phyloP scores from a whole-genome alignment of 2,329 filamentous ascomycete species.

The Atkinsonella hypoxylon region DNA sequence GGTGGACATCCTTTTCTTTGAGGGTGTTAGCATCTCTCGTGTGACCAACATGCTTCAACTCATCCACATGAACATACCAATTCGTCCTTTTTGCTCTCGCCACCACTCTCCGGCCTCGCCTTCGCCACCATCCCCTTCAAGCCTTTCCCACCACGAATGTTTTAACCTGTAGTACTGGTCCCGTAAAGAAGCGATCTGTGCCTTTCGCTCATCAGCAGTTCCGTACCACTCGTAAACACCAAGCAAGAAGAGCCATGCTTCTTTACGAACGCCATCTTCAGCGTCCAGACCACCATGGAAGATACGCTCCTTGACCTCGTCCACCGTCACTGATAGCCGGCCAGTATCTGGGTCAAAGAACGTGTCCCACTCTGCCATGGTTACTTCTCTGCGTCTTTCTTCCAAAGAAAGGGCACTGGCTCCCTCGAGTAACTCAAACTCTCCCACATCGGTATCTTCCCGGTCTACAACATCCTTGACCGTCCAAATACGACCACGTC shows the following conservation, averaged over 20 bases:
- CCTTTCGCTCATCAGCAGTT: constrained; percentile 71
- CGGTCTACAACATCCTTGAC: constrained; percentile 85
- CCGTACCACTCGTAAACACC: constrained; percentile 93
- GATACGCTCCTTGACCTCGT: constrained; percentile 94
- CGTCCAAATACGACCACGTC: constrained; percentile 81
- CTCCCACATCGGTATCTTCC: constrained; percentile 88
- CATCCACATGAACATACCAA: constrained; percentile 47
- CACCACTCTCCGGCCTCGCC: constrained; percentile 86
- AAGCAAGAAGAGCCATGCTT: constrained; percentile 90
- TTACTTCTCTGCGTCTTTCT: constrained; percentile 66
- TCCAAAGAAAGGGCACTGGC: constrained; percentile 60
- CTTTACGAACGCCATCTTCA: constrained; percentile 86
- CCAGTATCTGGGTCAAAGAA: constrained; percentile 75
- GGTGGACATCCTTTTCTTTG: constrained; percentile 95
- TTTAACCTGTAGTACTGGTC: constrained; percentile 94
- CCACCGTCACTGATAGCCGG: constrained; percentile 63
- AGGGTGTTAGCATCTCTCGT: constrained; percentile 9
- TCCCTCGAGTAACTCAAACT: constrained; percentile 88
- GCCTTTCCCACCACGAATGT: constrained; percentile 88
- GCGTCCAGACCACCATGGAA: constrained; percentile 87
- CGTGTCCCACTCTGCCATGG: constrained; percentile 74
- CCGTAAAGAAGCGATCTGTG: constrained; percentile 68
- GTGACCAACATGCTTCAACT: not conserved
- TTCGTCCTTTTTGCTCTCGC: constrained; percentile 85
- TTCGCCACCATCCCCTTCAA: constrained; percentile 70